These are phyloP conservation scores for Agrocybe praecox DNA, from an alignment of 768 basidiomycete genomes.

Conservation along the genomic window DNA sequence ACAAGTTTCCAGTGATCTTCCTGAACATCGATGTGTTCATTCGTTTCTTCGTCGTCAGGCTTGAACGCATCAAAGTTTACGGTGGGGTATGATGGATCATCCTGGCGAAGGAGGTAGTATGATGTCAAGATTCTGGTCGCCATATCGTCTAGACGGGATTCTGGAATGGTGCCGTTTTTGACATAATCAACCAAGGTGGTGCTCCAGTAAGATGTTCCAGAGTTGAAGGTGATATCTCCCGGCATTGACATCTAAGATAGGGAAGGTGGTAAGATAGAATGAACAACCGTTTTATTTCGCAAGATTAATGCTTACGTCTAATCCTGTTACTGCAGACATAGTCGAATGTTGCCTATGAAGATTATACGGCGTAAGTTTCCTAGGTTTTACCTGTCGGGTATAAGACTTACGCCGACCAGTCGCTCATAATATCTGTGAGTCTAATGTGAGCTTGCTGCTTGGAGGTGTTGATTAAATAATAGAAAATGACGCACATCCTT, in stretches of 20 bases:
- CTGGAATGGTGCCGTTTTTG: slow-evolving; percentile 69
- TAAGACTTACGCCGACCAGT: slow-evolving; percentile 62
- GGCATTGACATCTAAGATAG: slow-evolving; percentile 70
- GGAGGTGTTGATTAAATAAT: neutral
- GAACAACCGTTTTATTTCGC: neutral
- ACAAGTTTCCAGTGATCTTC: slow-evolving; percentile 69
- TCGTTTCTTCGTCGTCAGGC: slow-evolving; percentile 51
- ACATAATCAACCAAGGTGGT: slow-evolving; percentile 69
- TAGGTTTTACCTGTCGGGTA: no score
- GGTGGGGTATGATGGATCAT: slow-evolving; percentile 59
- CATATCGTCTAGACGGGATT: slow-evolving; percentile 76
- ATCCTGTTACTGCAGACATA: slow-evolving; percentile 56
- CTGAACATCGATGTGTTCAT: slow-evolving; percentile 68
- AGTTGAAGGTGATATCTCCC: slow-evolving; percentile 52
- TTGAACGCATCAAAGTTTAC: slow-evolving; percentile 75
- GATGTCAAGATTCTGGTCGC: slow-evolving; percentile 75
- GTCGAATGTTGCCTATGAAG: slow-evolving; percentile 47
- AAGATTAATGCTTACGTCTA: slow-evolving; percentile 53
- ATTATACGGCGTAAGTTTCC: no score
- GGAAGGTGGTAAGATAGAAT: neutral
- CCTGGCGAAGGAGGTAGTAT: slow-evolving; percentile 72
- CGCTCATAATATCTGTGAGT: slow-evolving; percentile 62
- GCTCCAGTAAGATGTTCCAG: slow-evolving; percentile 64
- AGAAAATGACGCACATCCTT: slow-evolving; percentile 53
- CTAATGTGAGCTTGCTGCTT: neutral